Evolutionary conservation across 768 basidiomycete genomes (phyloP), one percentile per base, ranked within the genome.

Genomic region (Lentinula aciculospora): DNA sequence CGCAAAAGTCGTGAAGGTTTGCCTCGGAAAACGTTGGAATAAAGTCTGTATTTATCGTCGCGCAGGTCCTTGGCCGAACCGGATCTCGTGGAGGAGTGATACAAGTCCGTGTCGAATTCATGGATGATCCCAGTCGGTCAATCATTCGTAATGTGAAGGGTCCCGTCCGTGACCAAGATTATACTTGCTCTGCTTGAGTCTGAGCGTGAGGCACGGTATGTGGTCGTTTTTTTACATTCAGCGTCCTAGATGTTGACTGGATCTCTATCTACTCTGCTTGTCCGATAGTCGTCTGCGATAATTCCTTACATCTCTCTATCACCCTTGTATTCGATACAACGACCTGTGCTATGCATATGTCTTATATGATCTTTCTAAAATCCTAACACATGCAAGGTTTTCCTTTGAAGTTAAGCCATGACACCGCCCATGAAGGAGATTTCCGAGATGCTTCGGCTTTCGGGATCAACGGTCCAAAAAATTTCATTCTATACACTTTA

Each of bases 141-240:
- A 97, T 99, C 75, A 96, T 98, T 75, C 92, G 96, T 54, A 99
- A 99, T 78, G 96, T 98, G 65, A 98, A 98, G 76, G 97, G 97
- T 0, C 96, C 97, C 60, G 95, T 98, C 60, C 80, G 92, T 62
- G 89, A 94, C 76, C 84, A 94, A 74, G 97, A 99, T n/a, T 72
- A 97, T 98, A 69, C 82, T 99, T 61, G 94, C 95, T 65, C 80
- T 99, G 64, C 80, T 98, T 69, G 97, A 99, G 81, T 90, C 89
- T 72, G 97, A 99, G 78, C 92, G 97, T 76, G 97, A 99, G 81
- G 97, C 97, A 67, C 92, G 97, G 97, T 97, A 69, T 67, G 93
- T 85, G 37, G n/a, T 8, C 27, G 13, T 23, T n/a, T 31, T 10
- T 2, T 9, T 36, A 12, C 25, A 5, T 55, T n/a, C 39, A 28